Evolutionary conservation across 306 rosid genomes (phyloP).

Genomic region (Macrotyloma uniflorum): DNA sequence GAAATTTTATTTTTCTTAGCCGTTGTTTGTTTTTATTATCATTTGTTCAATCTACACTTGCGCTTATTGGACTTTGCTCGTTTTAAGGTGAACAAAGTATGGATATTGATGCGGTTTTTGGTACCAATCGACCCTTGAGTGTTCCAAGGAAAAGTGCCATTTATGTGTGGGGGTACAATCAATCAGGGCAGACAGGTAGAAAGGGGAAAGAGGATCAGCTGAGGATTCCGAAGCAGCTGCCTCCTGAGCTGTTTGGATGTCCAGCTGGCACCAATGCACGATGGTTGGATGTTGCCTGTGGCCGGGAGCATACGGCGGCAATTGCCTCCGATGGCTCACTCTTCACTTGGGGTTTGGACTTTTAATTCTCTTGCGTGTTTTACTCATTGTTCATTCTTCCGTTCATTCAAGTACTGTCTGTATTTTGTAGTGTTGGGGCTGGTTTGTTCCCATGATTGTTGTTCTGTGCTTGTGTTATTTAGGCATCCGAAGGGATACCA

Average conservation of each 20-base stretch:
- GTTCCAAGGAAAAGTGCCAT: constrained; percentile 81
- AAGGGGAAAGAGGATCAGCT: constrained; percentile 67
- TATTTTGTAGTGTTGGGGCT: not conserved
- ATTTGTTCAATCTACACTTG: not conserved
- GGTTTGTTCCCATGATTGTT: not conserved
- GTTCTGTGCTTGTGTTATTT: not conserved
- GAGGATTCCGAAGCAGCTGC: constrained; percentile 84
- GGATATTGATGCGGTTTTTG: constrained; percentile 69
- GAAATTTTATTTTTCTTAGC: not conserved
- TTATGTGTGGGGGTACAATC: constrained; percentile 96
- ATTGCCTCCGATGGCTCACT: constrained; percentile 86
- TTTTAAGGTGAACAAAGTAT: constrained; percentile 42
- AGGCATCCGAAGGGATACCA: not conserved
- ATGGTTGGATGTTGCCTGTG: constrained; percentile 92
- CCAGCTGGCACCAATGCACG: constrained; percentile 70
- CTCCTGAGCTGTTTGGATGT: constrained; percentile 81
- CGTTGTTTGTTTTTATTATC: not conserved
- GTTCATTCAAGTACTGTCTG: constrained; percentile 1
- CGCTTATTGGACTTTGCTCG: constrained; percentile 7
- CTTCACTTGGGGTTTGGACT: constrained; percentile 80
- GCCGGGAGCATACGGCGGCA: constrained; percentile 96
- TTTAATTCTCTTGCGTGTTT: not conserved
- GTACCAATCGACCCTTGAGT: constrained; percentile 44
- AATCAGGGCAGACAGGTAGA: constrained; percentile 93
- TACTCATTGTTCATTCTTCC: not conserved